Conservation (phyloP, 108 stramenopile genomes). For the Skeletonema potamos region DNA sequence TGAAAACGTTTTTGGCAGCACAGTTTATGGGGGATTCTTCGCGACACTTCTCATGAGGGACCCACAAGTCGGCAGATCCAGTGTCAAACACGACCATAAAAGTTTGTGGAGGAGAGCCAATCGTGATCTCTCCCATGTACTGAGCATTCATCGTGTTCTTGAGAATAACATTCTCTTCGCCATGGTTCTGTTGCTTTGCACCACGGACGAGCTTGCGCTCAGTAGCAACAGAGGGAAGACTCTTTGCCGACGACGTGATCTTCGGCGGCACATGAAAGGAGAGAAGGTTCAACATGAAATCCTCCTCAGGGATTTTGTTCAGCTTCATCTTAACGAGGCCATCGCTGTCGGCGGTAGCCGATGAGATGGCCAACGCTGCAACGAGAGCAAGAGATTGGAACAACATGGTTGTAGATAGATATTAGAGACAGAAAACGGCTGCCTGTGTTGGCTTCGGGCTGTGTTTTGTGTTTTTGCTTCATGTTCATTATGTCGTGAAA, state of each 20-base stretch:
- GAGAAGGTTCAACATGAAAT: constrained; percentile 23
- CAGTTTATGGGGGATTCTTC: constrained; percentile 39
- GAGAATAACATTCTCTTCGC: constrained; percentile 32
- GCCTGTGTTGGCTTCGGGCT: constrained; percentile 5
- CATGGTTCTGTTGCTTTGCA: neutral
- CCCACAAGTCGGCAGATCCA: constrained; percentile 97
- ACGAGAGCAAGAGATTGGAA: neutral
- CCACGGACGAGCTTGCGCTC: constrained; percentile 8
- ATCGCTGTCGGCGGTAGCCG: neutral
- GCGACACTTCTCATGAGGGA: constrained; percentile 84
- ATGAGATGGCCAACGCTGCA: constrained; percentile 9
- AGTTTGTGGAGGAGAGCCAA: constrained; percentile 87
- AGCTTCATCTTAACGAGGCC: constrained; percentile 21
- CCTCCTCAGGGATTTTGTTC: constrained; percentile 19
- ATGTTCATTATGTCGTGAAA: constrained; percentile 3
- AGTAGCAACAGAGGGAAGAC: neutral
- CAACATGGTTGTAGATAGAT: constrained; percentile 35
- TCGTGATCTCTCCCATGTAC: constrained; percentile 65
- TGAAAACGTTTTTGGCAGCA: constrained; percentile 58
- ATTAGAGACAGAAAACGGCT: too few relatives aligned
- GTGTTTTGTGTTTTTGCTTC: constrained; percentile 6
- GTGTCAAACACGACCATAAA: constrained; percentile 97
- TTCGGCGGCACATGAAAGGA: constrained; percentile 7
- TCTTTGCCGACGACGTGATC: neutral
- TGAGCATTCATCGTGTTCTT: constrained; percentile 64